phyloP scores from a whole-genome alignment of 495 filamentous ascomycete genomes.

The Chlorociboria aeruginascens region DNA sequence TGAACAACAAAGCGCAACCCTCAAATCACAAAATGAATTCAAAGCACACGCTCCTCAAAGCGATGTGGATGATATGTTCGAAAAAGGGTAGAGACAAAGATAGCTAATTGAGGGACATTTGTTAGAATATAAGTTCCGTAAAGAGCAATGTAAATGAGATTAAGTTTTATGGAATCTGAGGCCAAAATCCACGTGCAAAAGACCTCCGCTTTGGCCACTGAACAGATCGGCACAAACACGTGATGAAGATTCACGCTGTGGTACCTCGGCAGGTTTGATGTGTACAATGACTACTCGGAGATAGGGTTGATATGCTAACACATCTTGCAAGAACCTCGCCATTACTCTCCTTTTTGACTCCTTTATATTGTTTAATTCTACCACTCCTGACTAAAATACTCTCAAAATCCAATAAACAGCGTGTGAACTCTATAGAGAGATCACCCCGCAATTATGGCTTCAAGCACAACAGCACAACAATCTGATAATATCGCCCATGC shows the following conservation, averaged over 20 bases:
- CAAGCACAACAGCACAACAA: conserved; percentile 42
- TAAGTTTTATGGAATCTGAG: not conserved
- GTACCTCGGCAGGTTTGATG: not conserved
- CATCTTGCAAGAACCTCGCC: too few relatives aligned
- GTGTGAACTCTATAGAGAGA: not conserved
- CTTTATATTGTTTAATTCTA: too few relatives aligned
- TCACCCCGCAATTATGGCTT: conserved; percentile 10
- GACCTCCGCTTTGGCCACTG: too few relatives aligned
- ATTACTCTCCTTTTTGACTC: too few relatives aligned
- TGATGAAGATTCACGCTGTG: not conserved
- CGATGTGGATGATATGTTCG: not conserved
- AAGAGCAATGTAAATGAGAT: not conserved
- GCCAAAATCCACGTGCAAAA: not conserved
- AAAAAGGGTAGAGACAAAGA: conserved; percentile 2
- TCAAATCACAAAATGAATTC: not conserved
- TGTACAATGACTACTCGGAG: not conserved
- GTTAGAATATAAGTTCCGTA: not conserved
- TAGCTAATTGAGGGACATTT: conserved; percentile 17
- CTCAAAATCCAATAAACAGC: not conserved
- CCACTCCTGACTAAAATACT: too few relatives aligned
- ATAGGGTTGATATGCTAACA: too few relatives aligned
- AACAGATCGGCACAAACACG: too few relatives aligned
- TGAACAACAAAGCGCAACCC: not conserved
- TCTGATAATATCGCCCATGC: conserved; percentile 89
- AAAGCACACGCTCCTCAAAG: not conserved